A percentile compares a stretch with the other conserved stretches of the same genome.
phyloP scores from a whole-genome alignment of 257 asterid genomes.

The Catharanthus roseus region DNA sequence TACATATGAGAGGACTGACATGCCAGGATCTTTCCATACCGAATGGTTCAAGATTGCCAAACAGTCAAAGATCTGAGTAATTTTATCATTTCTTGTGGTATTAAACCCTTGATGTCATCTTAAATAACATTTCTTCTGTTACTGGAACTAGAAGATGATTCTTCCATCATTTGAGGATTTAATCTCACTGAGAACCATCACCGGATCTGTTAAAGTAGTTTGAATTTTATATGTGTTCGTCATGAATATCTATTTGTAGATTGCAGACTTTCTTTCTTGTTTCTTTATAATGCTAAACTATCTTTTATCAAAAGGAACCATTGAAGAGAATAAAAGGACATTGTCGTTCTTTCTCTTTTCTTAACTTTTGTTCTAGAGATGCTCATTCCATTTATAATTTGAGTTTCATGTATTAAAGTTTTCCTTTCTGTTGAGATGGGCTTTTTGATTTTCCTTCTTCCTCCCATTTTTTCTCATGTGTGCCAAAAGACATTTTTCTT shows the following conservation, averaged over 20 bases:
- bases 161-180: constrained; percentile 12
- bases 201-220: constrained; percentile 5
- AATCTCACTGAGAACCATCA: constrained; percentile 6
- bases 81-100: constrained; percentile 6
- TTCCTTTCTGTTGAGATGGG: not conserved
- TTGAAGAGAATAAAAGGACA: constrained; percentile 1
- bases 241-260: constrained; percentile 3
- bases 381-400: not conserved
- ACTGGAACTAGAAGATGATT: constrained; percentile 6
- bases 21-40: constrained; percentile 74
- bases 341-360: not conserved
- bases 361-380: not conserved
- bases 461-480: not conserved
- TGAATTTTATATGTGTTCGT: constrained; percentile 6
- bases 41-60: constrained; percentile 93
- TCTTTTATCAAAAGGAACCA: not conserved
- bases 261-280: constrained; percentile 8
- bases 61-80: constrained; percentile 38
- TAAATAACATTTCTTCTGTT: constrained; percentile 19
- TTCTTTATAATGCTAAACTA: not conserved
- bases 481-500: not conserved
- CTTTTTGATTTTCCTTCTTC: not conserved
- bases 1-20: constrained; percentile 77
- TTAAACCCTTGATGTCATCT: not conserved
- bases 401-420: not conserved